phyloP scores from a whole-genome alignment of 106 monocot genomes.

The Acorus calamus region DNA sequence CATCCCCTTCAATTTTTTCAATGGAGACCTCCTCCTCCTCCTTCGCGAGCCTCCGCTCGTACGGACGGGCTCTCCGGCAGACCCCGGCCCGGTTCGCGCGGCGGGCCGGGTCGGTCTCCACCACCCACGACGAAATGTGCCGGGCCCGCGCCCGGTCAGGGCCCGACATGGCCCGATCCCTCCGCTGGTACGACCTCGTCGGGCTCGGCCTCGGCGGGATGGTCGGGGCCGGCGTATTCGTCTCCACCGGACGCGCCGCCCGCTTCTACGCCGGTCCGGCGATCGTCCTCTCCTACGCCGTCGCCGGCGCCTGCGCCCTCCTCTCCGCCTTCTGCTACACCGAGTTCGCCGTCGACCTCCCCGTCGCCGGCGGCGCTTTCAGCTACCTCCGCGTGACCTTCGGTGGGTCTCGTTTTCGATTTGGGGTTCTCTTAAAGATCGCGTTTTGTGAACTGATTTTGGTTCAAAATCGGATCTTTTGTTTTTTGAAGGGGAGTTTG shows the following conservation, averaged over 20 bases:
- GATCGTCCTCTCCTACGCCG: conserved; percentile 77
- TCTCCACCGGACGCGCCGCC: conserved; percentile 67
- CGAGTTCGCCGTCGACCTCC: conserved; percentile 96
- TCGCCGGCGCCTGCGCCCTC: conserved; percentile 87
- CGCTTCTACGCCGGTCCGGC: conserved; percentile 59
- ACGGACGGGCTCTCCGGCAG: conserved; percentile 49
- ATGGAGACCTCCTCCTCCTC: conserved; percentile 17
- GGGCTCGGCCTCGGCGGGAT: conserved; percentile 85
- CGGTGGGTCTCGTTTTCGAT: conserved; percentile 25
- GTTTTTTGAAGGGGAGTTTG: conserved; percentile 67
- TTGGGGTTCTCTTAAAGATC: not conserved
- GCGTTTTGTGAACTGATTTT: not conserved
- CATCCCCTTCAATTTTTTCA: too few relatives aligned
- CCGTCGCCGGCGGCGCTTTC: conserved; percentile 93
- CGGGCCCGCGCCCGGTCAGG: conserved; percentile 78
- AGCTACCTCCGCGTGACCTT: conserved; percentile 92
- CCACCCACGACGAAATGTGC: conserved; percentile 74
- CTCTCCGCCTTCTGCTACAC: conserved; percentile 98
- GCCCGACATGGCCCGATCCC: conserved; percentile 41
- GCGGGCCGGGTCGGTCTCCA: conserved; percentile 49
- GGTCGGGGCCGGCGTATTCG: conserved; percentile 95
- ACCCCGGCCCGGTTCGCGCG: conserved; percentile 36
- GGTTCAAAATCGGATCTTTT: not conserved
- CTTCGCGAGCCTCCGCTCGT: conserved; percentile 45
- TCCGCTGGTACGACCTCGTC: conserved; percentile 75